Base-by-base conservation (phyloP, 2,329 filamentous ascomycete species). In the Celoporthe dispersa region DNA sequence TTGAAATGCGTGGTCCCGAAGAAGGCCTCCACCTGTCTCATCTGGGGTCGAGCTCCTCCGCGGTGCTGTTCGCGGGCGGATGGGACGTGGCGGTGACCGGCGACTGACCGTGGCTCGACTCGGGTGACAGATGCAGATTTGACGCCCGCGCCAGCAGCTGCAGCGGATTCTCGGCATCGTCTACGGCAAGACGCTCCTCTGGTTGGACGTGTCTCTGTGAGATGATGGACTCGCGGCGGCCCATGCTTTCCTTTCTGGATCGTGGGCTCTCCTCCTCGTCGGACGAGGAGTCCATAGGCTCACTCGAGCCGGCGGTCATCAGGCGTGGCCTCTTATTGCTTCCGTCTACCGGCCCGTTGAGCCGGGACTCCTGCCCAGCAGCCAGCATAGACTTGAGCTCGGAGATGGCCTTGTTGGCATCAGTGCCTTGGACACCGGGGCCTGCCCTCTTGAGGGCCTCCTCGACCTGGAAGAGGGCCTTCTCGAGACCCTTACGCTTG, bases 131-230 rank as follows among this genome's bases (percentile, higher is more conserved):
- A 70, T 87, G 86, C 53, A 92, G 84, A 78, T 92, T 90, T 0
- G 91, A 93, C 1, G 91, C 91, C 41, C 91, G 86, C 2, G 91
- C 91, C 44, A 94, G 87, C 22, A 93, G 81, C 77, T 94, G 91
- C 6, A 93, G 81, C 0, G 91, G 91, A 71, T 93, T 94, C 75
- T 94, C 91, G 3, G 91, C 91, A 77, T 92, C 91, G 74, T 93
- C 91, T 35, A 92, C 81, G 16, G 88, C 85, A 41, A 91, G 83
- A 64, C 82, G 85, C 67, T 89, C 87, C 51, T 85, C 83, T 22
- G 76, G 75, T 41, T 73, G 73, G 64, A 66, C 75, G 72, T 67
- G 66, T 2, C 73, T 73, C n/a, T 75, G 75, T 6, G 75, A 76
- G 8, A 74, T 72, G 1, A 72, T 74, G 2, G 76, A 77, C 14